phyloP scores from a whole-genome alignment of 1,139 yeast genomes.

The Kluyveromyces sp. region DNA sequence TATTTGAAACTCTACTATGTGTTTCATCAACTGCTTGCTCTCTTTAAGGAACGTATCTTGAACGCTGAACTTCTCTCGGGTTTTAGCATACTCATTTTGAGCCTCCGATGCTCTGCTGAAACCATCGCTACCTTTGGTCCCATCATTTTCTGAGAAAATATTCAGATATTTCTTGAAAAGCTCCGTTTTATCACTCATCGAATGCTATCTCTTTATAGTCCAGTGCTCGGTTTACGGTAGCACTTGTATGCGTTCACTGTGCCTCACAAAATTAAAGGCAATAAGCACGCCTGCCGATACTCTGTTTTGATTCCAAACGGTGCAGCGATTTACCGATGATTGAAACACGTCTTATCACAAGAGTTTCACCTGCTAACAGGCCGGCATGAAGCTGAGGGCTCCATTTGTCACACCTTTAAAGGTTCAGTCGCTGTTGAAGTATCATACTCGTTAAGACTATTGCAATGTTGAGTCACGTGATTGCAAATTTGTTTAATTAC shows the following conservation, averaged over 20 bases:
- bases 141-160: not conserved
- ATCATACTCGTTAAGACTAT: too few species aligned
- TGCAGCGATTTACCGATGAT: too few species aligned
- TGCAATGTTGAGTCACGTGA: too few species aligned
- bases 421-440: not conserved
- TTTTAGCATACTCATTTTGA: not conserved
- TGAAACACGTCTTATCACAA: too few species aligned
- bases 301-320: too few species aligned
- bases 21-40: constrained; percentile 39
- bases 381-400: not conserved
- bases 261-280: too few species aligned
- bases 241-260: too few species aligned
- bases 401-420: not conserved
- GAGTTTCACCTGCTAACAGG: not conserved
- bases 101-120: constrained; percentile 35
- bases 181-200: constrained; percentile 50
- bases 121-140: not conserved
- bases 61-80: constrained; percentile 22
- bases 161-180: constrained; percentile 39
- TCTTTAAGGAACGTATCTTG: constrained; percentile 50
- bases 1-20: constrained; percentile 36
- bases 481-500: not conserved
- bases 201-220: not conserved
- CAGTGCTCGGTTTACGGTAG: not conserved
- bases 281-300: too few species aligned